Conservation (phyloP, 768 basidiomycete species). For the Leccinum disarticulatum region DNA sequence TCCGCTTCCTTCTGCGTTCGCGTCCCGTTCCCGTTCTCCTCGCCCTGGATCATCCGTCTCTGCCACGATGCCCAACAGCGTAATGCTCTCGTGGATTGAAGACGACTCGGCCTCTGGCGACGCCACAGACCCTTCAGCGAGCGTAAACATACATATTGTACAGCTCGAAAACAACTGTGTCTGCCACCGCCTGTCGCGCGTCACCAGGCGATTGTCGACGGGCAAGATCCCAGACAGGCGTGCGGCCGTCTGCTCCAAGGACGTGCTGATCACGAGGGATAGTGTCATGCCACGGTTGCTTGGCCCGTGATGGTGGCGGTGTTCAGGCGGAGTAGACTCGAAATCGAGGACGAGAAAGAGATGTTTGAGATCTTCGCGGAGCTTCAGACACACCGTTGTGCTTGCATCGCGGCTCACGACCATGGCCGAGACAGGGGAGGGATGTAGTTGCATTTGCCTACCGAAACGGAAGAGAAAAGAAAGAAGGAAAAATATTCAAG, state of each 20-base stretch:
- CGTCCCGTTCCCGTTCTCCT: not conserved
- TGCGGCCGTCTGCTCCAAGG: slow-evolving; percentile 41
- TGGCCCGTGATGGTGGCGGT: slow-evolving; percentile 29
- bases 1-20: not conserved
- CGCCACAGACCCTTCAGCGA: slow-evolving; percentile 24
- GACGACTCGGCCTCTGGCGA: slow-evolving; percentile 24
- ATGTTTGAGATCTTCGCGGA: slow-evolving; percentile 26
- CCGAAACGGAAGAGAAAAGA: not conserved
- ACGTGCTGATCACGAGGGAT: slow-evolving; percentile 51
- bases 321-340: slow-evolving; percentile 35
- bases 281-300: slow-evolving; percentile 26
- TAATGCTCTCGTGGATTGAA: slow-evolving; percentile 48
- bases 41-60: slow-evolving; percentile 37
- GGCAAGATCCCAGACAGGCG: slow-evolving; percentile 49
- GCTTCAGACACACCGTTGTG: slow-evolving; percentile 52
- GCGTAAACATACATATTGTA: slow-evolving; percentile 54
- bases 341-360: slow-evolving; percentile 65
- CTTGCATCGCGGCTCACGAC: slow-evolving; percentile 65
- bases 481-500: not conserved
- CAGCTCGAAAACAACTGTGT: slow-evolving; percentile 57
- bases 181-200: slow-evolving; percentile 56
- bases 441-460: slow-evolving; percentile 28
- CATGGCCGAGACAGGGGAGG: slow-evolving; percentile 30
- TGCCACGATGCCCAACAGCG: slow-evolving; percentile 41
- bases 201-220: slow-evolving; percentile 44